Conservation (phyloP, 129 eudicot genomes). For the Heracleum sosnowskyi region DNA sequence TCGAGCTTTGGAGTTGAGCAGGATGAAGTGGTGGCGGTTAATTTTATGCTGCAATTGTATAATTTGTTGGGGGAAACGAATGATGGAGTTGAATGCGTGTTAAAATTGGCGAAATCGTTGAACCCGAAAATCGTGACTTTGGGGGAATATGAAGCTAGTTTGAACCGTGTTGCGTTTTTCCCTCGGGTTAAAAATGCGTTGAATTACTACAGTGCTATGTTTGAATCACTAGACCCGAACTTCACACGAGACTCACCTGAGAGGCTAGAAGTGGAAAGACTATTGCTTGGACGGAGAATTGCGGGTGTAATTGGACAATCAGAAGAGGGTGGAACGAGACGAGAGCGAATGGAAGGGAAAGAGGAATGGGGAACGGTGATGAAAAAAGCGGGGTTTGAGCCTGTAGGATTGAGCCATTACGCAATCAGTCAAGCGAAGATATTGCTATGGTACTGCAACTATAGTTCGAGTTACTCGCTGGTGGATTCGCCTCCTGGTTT, state of each 20-base stretch:
- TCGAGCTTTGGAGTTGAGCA: constrained; percentile 61
- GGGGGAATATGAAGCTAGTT: constrained; percentile 78
- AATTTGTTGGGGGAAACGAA: constrained; percentile 48
- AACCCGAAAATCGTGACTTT: constrained; percentile 71
- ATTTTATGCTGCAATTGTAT: constrained; percentile 87
- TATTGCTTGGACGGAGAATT: constrained; percentile 62
- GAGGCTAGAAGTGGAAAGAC: constrained; percentile 59
- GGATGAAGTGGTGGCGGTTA: constrained; percentile 72
- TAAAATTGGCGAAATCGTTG: constrained; percentile 61
- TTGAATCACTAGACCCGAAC: constrained; percentile 72
- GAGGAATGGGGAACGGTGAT: constrained; percentile 65
- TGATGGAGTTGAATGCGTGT: constrained; percentile 37
- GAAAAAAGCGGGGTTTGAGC: constrained; percentile 63
- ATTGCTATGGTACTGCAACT: constrained; percentile 77
- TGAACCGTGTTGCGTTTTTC: constrained; percentile 55
- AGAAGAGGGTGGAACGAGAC: constrained; percentile 38
- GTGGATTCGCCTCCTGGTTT: constrained; percentile 67
- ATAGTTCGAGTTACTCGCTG: constrained; percentile 52
- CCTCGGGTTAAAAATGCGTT: constrained; percentile 58
- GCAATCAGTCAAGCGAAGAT: constrained; percentile 84
- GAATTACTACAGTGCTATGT: constrained; percentile 53
- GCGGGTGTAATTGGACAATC: constrained; percentile 48
- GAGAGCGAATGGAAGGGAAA: constrained; percentile 76
- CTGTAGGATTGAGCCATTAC: constrained; percentile 65
- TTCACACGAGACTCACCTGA: constrained; percentile 59